Percentiles rank a stretch among this genome's conserved stretches.
Evolutionary conservation across 163 green algal genomes (phyloP).

Genomic region (Prototheca wickerhamii): DNA sequence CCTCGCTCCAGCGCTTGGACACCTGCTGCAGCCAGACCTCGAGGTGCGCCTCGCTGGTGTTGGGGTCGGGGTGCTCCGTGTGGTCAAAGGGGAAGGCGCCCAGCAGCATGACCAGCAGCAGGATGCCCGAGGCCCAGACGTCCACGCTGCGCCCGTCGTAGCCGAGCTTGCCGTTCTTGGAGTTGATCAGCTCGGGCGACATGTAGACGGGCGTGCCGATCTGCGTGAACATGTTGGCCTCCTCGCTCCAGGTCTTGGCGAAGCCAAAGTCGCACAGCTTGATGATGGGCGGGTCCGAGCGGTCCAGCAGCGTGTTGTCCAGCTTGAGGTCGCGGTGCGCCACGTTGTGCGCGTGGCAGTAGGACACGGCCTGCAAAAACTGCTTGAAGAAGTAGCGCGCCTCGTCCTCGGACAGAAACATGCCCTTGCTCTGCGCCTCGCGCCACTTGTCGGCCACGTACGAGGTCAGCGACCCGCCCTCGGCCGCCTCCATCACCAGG

Average conservation of each 20-base stretch:
- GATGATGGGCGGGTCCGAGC: slow-evolving; percentile 45
- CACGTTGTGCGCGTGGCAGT: slow-evolving; percentile 74
- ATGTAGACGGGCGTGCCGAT: slow-evolving; percentile 92
- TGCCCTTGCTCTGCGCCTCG: slow-evolving; percentile 48
- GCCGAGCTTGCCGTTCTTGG: slow-evolving; percentile 36
- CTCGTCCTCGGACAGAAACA: slow-evolving; percentile 77
- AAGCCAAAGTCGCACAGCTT: slow-evolving; percentile 98
- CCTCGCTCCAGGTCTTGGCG: slow-evolving; percentile 75
- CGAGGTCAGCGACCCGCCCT: slow-evolving; percentile 62
- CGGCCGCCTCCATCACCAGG: slow-evolving; percentile 81
- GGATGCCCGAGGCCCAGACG: slow-evolving; percentile 78
- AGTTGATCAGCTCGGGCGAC: slow-evolving; percentile 72
- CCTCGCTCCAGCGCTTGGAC: slow-evolving; percentile 39
- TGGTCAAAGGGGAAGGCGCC: slow-evolving; percentile 92
- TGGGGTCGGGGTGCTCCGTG: slow-evolving; percentile 74
- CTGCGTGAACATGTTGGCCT: slow-evolving; percentile 76
- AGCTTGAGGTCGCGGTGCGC: slow-evolving; percentile 65
- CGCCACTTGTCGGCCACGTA: slow-evolving; percentile 77
- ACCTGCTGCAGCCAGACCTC: slow-evolving; percentile 57
- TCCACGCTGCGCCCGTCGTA: slow-evolving; percentile 70
- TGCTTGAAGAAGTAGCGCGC: slow-evolving; percentile 81
- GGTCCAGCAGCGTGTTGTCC: slow-evolving; percentile 84
- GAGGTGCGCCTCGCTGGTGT: slow-evolving; percentile 69
- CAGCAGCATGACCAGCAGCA: slow-evolving; percentile 90
- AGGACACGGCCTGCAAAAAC: slow-evolving; percentile 71